Evolutionary conservation across 192 early-diverging fungal genomes (phyloP).

Genomic region (Geranomyces michiganensis): DNA sequence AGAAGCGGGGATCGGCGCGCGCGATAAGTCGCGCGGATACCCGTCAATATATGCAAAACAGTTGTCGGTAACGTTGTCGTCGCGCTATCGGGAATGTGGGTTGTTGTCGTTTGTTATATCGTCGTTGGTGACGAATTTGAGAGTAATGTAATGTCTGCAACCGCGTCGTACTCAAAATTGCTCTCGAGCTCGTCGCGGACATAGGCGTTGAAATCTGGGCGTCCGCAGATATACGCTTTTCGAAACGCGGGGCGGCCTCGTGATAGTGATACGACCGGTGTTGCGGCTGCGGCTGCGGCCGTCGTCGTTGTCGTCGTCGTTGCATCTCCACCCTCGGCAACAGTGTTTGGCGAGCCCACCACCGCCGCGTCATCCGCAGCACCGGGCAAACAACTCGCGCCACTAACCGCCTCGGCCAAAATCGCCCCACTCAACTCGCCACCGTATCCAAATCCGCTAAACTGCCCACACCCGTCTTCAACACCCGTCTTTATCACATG

Average conservation of each 20-base stretch:
- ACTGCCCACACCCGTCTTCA: slow-evolving; percentile 7
- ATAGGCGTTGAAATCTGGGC: slow-evolving; percentile 1
- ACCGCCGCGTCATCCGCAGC: not conserved
- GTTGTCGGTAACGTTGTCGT: too few species aligned
- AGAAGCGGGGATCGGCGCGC: too few species aligned
- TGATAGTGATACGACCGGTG: too few species aligned
- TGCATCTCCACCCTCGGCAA: not conserved
- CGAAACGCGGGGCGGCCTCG: not conserved
- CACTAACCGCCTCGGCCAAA: not conserved
- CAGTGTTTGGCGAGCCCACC: not conserved
- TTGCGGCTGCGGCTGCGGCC: too few species aligned
- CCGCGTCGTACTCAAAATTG: not conserved
- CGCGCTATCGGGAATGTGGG: too few species aligned
- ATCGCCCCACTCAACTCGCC: slow-evolving; percentile 4
- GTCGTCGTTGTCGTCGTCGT: not conserved
- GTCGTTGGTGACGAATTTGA: not conserved
- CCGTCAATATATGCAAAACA: too few species aligned
- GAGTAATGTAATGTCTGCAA: slow-evolving; percentile 6
- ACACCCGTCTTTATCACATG: slow-evolving; percentile 21
- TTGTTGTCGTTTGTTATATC: too few species aligned
- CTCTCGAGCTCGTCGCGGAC: not conserved
- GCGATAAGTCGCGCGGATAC: too few species aligned
- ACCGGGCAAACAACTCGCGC: not conserved
- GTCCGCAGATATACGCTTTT: not conserved
- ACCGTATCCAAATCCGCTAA: slow-evolving; percentile 15